Base-by-base conservation (phyloP, 1,139 yeast genomes). In the Blastobotrys proliferans region DNA sequence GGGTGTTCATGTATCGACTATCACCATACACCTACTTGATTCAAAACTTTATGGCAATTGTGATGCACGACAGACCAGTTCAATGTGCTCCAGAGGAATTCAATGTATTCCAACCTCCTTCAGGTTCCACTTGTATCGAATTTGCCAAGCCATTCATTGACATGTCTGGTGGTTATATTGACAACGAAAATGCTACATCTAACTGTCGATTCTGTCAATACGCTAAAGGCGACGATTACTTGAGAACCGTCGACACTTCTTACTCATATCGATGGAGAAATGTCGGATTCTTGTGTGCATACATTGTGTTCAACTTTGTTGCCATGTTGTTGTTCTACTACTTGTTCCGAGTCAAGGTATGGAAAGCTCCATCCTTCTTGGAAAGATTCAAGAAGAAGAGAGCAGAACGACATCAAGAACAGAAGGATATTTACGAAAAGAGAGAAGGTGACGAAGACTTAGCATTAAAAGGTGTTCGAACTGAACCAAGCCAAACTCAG, bases 231-330 rank as follows among this genome's bases (percentile, higher is more conserved):
- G 73, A 70, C 52, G 62, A 72, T 35, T 73, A 68, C 57, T 65
- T 71, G 39, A 58, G 53, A 9, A 64, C 68, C 41, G 63, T 64
- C 50, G 68, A 67, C 46, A 67, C 70, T 47, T 59, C 62, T 21
- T 70, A 72, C 59, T 48, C 49, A 21, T 61, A 73, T 54, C 69
- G 76, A 55, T 80, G 86, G 85, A 74, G 87, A 68, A 79, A 81
- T 56, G 49, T 81, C 46, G 88, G 88, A 17, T 67, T 82, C 48
- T 67, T 69, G 51, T 74, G 74, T 66, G 81, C 66, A 10, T 81
- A 76, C 58, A 69, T 78, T 47, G 44, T 66, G 22, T 79, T 81
- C 67, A 81, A 81, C 56, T 29, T 78, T 18, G 47, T 63, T 40
- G 74, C 71, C 4, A 70, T 74, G 74, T 55, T 74, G 45, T 49